Percentiles rank a stretch among this genome's conserved stretches.
Evolutionary conservation across 163 green algal genomes (phyloP).

Genomic region (Scenedesmus sp.): DNA sequence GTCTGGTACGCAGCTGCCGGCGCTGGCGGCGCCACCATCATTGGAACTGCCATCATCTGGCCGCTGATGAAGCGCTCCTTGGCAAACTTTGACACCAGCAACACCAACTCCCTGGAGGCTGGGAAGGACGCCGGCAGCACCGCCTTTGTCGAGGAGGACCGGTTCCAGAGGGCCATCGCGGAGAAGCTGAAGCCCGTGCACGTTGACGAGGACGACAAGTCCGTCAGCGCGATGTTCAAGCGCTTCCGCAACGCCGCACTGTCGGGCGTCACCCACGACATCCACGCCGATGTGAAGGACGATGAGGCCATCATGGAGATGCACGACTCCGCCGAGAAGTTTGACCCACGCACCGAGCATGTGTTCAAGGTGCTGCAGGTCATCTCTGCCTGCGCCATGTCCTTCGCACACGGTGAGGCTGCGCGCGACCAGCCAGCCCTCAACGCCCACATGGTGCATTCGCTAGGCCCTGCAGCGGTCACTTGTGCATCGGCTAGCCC

Average conservation of each 20-base stretch:
- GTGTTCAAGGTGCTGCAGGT: constrained; percentile 82
- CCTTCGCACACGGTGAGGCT: constrained; percentile 76
- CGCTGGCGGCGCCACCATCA: constrained; percentile 51
- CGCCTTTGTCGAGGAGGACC: constrained; percentile 26
- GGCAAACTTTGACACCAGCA: not conserved
- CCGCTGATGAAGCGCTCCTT: constrained; percentile 57
- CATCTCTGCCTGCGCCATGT: constrained; percentile 76
- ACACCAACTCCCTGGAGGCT: not conserved
- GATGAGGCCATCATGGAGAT: constrained; percentile 64
- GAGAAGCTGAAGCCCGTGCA: constrained; percentile 40
- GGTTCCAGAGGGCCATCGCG: constrained; percentile 33
- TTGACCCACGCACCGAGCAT: constrained; percentile 69
- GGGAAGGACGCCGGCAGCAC: not conserved
- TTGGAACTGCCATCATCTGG: constrained; percentile 56
- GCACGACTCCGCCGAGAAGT: constrained; percentile 68
- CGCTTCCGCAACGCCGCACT: constrained; percentile 50
- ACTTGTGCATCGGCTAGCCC: no score
- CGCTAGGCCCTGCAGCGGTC: no score
- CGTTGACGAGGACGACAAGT: constrained; percentile 42
- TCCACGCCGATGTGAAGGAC: constrained; percentile 64
- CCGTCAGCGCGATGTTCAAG: constrained; percentile 23
- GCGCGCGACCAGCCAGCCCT: constrained; percentile 27
- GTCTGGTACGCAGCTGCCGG: constrained; percentile 37
- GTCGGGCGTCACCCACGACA: constrained; percentile 59
- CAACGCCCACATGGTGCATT: not conserved